Evolutionary conservation across 352 stramenopile species (phyloP), one percentile per base, ranked within the genome.

Genomic region (Phytophthora citrophthora): DNA sequence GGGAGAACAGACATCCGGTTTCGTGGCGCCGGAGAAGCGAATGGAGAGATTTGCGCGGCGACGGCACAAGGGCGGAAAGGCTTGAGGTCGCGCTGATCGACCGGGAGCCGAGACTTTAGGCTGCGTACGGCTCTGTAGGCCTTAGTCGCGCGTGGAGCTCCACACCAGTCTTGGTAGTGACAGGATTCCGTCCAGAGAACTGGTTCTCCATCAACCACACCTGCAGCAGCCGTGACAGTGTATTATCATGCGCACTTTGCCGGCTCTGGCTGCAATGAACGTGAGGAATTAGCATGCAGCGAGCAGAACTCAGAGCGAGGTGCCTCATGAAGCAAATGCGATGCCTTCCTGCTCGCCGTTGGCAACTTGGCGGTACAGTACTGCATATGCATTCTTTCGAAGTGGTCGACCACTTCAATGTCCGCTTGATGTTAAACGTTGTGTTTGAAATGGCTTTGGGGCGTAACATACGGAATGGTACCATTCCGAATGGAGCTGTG

Each of bases 1-100:
- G 31, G 47, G 8, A 56, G 32, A 55, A n/a, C 36, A 54, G 56
- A 65, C 62, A 60, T 58, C 45, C 66, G 52, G 56, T 66, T 64
- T 61, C 41, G 49, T 64, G 61, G 34, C 38, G 46, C 39, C 32
- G 51, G 18, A 16, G 55, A 62, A 55, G 32, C 20, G 36, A 41
- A 41, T 41, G 41, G 39, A 16, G 45, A 54, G 64, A 73, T 73
- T 73, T 65, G 64, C 24, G 13, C 20, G 44, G 18, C 49, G 16
- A 61, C 27, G 49, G 12, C 34, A 32, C 49, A 54, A 36, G 16
- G 26, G 29, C 12, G 26, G 31, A 18, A 18, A 41, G 49, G 20
- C 23, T 32, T 11, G 29, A 34, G 24, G 50, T n/a, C 16, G 51
- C 15, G 50, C 34, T 31, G 29, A 52, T 53, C 48, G 48, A 66